Evolutionary conservation across 345 rosid genomes (phyloP).

Genomic region (Acer saccharum): DNA sequence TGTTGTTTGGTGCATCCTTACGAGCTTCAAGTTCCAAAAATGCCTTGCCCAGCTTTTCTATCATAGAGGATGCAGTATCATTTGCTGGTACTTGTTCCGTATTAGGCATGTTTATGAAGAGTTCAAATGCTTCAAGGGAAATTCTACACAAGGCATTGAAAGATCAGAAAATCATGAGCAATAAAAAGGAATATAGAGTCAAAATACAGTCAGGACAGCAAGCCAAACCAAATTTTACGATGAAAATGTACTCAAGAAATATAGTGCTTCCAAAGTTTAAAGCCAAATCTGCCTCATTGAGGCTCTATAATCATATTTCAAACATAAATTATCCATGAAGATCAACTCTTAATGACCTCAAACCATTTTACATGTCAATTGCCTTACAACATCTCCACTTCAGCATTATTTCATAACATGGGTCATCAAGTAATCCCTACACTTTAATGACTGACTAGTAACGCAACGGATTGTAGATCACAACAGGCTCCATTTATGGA

Average conservation of each 20-base stretch:
- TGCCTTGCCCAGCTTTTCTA: constrained; percentile 47
- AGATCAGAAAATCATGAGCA: constrained; percentile 10
- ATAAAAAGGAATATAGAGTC: neutral
- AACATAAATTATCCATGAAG: neutral
- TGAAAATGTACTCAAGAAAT: constrained; percentile 1
- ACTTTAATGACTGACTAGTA: neutral
- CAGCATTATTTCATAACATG: neutral
- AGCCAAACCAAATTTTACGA: neutral
- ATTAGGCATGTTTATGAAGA: constrained; percentile 28
- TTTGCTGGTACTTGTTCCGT: constrained; percentile 27
- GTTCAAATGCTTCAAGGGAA: constrained; percentile 11
- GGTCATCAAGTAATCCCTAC: neutral
- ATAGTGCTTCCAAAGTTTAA: neutral
- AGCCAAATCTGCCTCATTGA: neutral
- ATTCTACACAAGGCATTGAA: constrained; percentile 17
- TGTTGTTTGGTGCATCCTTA: constrained; percentile 30
- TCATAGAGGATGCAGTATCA: constrained; percentile 30
- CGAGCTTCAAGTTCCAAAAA: constrained; percentile 43
- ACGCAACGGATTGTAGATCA: neutral
- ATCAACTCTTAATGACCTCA: neutral
- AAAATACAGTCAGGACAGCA: neutral
- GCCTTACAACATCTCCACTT: neutral
- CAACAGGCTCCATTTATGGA: neutral
- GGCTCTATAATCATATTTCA: neutral
- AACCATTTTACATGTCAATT: neutral